A percentile compares a stretch with the other conserved stretches of the same genome.
phyloP scores from a whole-genome alignment of 2,329 filamentous ascomycete species.

The Colletotrichum sp. region DNA sequence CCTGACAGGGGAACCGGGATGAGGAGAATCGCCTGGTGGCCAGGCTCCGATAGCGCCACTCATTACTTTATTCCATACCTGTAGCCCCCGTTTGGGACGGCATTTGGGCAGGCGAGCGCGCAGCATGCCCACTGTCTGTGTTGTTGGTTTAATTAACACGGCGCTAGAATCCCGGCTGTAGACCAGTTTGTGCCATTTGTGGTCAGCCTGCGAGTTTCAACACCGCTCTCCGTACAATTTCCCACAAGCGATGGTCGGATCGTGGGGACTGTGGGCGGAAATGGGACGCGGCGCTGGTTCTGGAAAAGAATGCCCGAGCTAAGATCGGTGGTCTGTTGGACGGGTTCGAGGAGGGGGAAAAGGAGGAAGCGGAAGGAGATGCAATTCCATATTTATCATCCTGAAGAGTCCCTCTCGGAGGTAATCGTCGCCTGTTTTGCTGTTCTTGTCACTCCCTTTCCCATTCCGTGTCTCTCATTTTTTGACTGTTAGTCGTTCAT shows the following conservation, averaged over 20 bases:
- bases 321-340: not conserved
- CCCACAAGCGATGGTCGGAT: slow-evolving; percentile 2
- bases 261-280: not conserved
- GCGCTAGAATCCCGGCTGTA: not conserved
- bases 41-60: slow-evolving; percentile 3
- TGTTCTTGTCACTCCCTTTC: not conserved
- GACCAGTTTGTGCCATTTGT: not conserved
- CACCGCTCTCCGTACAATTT: not conserved
- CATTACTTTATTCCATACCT: slow-evolving; percentile 4
- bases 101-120: not conserved
- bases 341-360: not conserved
- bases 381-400: not conserved
- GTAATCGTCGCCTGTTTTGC: not conserved
- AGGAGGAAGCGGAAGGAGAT: not conserved
- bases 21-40: not conserved
- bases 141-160: slow-evolving; percentile 8
- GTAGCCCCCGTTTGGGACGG: not conserved
- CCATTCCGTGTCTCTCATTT: not conserved
- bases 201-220: not conserved
- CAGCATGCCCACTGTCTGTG: not conserved
- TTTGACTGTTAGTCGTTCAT: not conserved
- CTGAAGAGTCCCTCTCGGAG: not conserved
- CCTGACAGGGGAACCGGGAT: not conserved
- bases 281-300: not conserved
- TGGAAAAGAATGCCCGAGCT: not conserved